Evolutionary conservation across 768 basidiomycete species (phyloP).

Genomic region (Terana coerulea): DNA sequence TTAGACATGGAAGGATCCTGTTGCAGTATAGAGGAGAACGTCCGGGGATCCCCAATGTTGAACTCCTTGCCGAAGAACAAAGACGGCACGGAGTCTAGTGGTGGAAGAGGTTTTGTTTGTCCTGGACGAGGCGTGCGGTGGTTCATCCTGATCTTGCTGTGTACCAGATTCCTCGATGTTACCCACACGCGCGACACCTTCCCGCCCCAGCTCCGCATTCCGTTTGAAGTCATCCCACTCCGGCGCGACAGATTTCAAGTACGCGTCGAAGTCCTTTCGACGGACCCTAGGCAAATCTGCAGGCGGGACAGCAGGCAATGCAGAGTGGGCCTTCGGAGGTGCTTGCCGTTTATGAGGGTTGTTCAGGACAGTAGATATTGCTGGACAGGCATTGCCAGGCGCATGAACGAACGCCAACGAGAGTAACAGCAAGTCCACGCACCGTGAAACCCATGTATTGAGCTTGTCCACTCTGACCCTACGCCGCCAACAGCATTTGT

Average conservation of each 20-base stretch:
- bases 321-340: constrained; percentile 84
- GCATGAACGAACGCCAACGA: background rate
- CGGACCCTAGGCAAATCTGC: constrained; percentile 78
- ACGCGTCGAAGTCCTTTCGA: constrained; percentile 81
- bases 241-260: constrained; percentile 63
- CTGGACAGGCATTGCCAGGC: constrained; percentile 35
- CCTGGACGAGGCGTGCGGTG: constrained; percentile 28
- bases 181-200: constrained; percentile 29
- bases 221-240: constrained; percentile 78
- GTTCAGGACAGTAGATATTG: constrained; percentile 91
- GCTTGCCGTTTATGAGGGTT: constrained; percentile 82
- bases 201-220: constrained; percentile 30
- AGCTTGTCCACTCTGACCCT: constrained; percentile 73
- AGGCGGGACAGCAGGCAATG: constrained; percentile 65
- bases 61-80: constrained; percentile 81
- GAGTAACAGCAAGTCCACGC: constrained; percentile 20
- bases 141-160: constrained; percentile 7
- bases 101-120: constrained; percentile 50
- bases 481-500: constrained; percentile 29
- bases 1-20: constrained; percentile 61
- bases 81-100: constrained; percentile 70
- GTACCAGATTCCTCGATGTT: background rate
- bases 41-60: constrained; percentile 75
- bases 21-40: constrained; percentile 59
- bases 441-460: constrained; percentile 89